These are phyloP conservation scores for Hylodesmum podocarpum DNA, from an alignment of 306 rosid species.

Conservation along the genomic window DNA sequence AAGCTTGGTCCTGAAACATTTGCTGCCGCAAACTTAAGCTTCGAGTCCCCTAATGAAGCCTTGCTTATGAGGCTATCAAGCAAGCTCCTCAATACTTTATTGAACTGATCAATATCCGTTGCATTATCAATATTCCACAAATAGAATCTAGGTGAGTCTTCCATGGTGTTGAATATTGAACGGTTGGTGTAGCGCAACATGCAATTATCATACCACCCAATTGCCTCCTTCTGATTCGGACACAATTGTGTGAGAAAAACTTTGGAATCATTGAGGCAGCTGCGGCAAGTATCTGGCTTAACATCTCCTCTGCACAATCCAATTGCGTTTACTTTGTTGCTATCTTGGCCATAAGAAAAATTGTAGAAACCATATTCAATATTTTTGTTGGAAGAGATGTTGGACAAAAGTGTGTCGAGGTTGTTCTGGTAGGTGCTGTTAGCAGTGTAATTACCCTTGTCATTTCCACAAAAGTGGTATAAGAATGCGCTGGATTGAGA, in stretches of 20 bases:
- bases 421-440: not conserved
- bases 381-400: not conserved
- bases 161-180: not conserved
- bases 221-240: slow-evolving; percentile 12
- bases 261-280: not conserved
- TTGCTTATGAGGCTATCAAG: not conserved
- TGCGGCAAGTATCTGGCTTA: not conserved
- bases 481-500: not conserved
- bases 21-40: not conserved
- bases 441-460: not conserved
- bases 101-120: not conserved
- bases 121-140: not conserved
- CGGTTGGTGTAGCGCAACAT: slow-evolving; percentile 7
- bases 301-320: slow-evolving; percentile 13
- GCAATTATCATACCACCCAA: slow-evolving; percentile 3
- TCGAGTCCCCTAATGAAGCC: not conserved
- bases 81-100: not conserved
- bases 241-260: not conserved
- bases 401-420: not conserved
- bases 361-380: slow-evolving; percentile 14
- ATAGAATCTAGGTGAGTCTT: not conserved
- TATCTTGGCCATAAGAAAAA: not conserved
- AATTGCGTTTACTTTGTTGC: not conserved
- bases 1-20: not conserved
- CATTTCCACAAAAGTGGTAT: not conserved